A percentile compares a stretch with the other conserved stretches of the same genome.
phyloP scores from a whole-genome alignment of 2,329 filamentous ascomycete species.

The Ceratocystis papillata region DNA sequence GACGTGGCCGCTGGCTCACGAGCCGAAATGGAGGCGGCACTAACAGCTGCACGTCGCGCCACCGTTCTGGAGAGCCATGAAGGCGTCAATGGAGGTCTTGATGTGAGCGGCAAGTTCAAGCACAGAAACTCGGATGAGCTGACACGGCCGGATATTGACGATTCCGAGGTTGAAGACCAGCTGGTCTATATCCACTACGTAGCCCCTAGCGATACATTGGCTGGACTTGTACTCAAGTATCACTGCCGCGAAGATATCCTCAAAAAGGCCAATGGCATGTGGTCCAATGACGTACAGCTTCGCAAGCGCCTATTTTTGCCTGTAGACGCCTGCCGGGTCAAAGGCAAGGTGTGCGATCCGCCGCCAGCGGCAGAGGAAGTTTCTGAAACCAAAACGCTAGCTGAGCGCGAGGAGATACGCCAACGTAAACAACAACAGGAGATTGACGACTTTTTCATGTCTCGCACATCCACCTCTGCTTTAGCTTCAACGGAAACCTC shows the following conservation, averaged over 20 bases:
- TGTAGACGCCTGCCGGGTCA: slow-evolving; percentile 78
- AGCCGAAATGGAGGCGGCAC: slow-evolving; percentile 42
- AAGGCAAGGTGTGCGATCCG: slow-evolving; percentile 57
- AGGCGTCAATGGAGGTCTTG: slow-evolving; percentile 47
- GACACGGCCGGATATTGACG: slow-evolving; percentile 29
- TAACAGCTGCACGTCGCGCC: slow-evolving; percentile 47
- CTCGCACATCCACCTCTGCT: slow-evolving; percentile 1
- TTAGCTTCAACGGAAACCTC: neutral
- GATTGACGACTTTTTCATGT: slow-evolving; percentile 21
- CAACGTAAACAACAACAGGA: slow-evolving; percentile 19
- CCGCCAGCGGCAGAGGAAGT: slow-evolving; percentile 32
- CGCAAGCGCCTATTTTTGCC: slow-evolving; percentile 73
- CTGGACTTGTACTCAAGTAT: slow-evolving; percentile 82
- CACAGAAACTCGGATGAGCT: slow-evolving; percentile 58
- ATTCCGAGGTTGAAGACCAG: slow-evolving; percentile 58
- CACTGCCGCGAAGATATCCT: slow-evolving; percentile 75
- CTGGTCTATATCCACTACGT: slow-evolving; percentile 88
- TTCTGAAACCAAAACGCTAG: neutral
- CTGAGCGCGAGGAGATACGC: slow-evolving; percentile 19
- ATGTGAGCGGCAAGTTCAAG: slow-evolving; percentile 47
- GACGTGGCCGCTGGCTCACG: slow-evolving; percentile 47
- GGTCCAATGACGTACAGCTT: slow-evolving; percentile 86
- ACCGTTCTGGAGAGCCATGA: slow-evolving; percentile 52
- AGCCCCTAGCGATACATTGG: slow-evolving; percentile 71
- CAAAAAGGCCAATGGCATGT: slow-evolving; percentile 80